Conservation (phyloP, 768 basidiomycete genomes). For the Auricularia heimuer region DNA sequence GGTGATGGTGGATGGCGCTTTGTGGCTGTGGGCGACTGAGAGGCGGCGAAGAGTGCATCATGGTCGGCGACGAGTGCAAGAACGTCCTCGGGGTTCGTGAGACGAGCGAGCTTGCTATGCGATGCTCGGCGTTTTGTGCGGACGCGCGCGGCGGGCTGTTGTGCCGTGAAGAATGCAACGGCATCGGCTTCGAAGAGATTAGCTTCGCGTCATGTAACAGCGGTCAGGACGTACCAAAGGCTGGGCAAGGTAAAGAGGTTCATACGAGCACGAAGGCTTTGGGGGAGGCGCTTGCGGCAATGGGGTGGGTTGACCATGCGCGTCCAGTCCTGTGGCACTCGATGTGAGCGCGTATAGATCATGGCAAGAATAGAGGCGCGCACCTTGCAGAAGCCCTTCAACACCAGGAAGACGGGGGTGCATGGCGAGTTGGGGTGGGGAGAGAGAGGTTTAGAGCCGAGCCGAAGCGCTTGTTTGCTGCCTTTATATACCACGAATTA, state of each 20-base stretch:
- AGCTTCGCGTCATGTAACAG: background rate
- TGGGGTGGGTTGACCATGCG: background rate
- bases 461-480: background rate
- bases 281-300: background rate
- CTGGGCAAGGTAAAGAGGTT: background rate
- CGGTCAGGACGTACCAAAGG: background rate
- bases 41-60: background rate
- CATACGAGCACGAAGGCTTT: background rate
- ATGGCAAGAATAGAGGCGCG: background rate
- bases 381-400: background rate
- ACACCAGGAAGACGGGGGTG: background rate
- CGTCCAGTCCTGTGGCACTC: background rate
- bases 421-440: background rate
- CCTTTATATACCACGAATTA: background rate
- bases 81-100: background rate
- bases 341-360: no score
- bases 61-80: background rate
- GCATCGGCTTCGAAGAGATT: no score
- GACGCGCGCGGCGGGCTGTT: background rate
- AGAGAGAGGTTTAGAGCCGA: background rate
- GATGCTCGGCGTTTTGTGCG: background rate
- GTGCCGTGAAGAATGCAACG: background rate
- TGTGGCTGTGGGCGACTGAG: no score
- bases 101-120: background rate
- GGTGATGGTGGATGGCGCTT: no score